Evolutionary conservation across 2,329 filamentous ascomycete genomes (phyloP).

Genomic region (Aspergillus japonicus): DNA sequence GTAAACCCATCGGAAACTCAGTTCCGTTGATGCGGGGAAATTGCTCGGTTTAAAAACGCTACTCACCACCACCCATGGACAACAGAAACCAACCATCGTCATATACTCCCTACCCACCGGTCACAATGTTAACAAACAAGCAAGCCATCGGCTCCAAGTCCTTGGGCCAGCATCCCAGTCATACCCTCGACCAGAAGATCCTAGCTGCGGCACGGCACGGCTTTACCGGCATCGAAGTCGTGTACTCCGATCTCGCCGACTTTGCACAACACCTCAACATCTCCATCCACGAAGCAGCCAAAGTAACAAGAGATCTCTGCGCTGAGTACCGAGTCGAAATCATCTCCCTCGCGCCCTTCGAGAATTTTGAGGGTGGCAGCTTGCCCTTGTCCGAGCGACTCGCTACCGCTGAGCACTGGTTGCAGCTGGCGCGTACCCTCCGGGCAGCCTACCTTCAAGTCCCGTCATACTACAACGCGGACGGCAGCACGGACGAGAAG

Average conservation of each 20-base stretch:
- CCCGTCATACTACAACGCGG: slow-evolving; percentile 28
- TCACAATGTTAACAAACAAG: slow-evolving; percentile 24
- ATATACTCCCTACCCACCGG: no score
- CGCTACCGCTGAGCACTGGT: slow-evolving; percentile 30
- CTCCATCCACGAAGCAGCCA: slow-evolving; percentile 20
- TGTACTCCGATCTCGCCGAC: slow-evolving; percentile 30
- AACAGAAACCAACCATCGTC: no score
- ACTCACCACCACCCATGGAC: no score
- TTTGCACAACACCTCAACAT: slow-evolving; percentile 21
- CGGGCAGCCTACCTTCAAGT: slow-evolving; percentile 33
- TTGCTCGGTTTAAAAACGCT: no score
- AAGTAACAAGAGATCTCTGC: slow-evolving; percentile 21
- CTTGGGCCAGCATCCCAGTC: slow-evolving; percentile 30
- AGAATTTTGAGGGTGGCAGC: slow-evolving; percentile 38
- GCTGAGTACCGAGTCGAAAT: slow-evolving; percentile 22
- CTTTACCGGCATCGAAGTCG: slow-evolving; percentile 33
- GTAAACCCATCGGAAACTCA: no score
- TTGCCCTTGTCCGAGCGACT: slow-evolving; percentile 30
- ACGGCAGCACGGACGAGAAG: slow-evolving; percentile 26
- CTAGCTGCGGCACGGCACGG: slow-evolving; percentile 25
- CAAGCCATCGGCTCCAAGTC: slow-evolving; percentile 33
- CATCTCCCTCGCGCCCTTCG: slow-evolving; percentile 34
- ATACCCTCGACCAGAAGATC: slow-evolving; percentile 33
- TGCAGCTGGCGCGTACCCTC: slow-evolving; percentile 27
- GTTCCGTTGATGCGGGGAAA: no score